Evolutionary conservation across 352 stramenopile genomes (phyloP).

Genomic region (Albugo laibachii): DNA sequence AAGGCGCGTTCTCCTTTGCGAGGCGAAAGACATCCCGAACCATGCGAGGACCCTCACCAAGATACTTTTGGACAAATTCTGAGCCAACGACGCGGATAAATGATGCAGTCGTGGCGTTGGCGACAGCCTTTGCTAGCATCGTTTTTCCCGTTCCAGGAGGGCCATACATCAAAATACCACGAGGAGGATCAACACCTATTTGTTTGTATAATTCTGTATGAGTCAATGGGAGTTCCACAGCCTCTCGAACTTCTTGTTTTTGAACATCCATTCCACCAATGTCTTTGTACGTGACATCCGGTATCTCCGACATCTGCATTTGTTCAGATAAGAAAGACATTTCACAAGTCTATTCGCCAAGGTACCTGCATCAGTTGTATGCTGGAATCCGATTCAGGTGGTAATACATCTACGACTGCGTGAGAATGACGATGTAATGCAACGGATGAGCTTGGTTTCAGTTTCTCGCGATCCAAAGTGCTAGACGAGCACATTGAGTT

Average conservation of each 20-base stretch:
- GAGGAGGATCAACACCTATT: slow-evolving; percentile 98
- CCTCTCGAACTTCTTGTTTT: slow-evolving; percentile 97
- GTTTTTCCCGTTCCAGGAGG: slow-evolving; percentile 93
- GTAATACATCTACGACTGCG: slow-evolving; percentile 96
- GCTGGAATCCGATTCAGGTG: slow-evolving; percentile 96
- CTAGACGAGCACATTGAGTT: slow-evolving; percentile 9
- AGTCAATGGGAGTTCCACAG: slow-evolving; percentile 97
- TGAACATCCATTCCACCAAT: slow-evolving; percentile 99
- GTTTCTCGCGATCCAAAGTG: slow-evolving; percentile 95
- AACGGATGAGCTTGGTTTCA: slow-evolving; percentile 98
- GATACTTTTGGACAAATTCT: slow-evolving; percentile 99
- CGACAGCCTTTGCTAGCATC: slow-evolving; percentile 99
- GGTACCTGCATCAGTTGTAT: slow-evolving; percentile 91
- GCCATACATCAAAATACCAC: slow-evolving; percentile 95
- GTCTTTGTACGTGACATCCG: slow-evolving; percentile 89
- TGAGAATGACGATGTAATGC: slow-evolving; percentile 97
- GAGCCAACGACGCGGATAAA: slow-evolving; percentile 96
- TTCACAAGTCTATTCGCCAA: neutral
- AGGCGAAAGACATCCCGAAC: slow-evolving; percentile 99
- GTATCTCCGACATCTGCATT: slow-evolving; percentile 90
- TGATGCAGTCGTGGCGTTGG: slow-evolving; percentile 96
- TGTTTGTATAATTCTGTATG: slow-evolving; percentile 99
- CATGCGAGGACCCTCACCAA: slow-evolving; percentile 98
- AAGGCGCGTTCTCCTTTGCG: slow-evolving; percentile 96
- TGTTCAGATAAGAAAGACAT: neutral